phyloP scores from a whole-genome alignment of 768 basidiomycete species.

The Clavulina sp. region DNA sequence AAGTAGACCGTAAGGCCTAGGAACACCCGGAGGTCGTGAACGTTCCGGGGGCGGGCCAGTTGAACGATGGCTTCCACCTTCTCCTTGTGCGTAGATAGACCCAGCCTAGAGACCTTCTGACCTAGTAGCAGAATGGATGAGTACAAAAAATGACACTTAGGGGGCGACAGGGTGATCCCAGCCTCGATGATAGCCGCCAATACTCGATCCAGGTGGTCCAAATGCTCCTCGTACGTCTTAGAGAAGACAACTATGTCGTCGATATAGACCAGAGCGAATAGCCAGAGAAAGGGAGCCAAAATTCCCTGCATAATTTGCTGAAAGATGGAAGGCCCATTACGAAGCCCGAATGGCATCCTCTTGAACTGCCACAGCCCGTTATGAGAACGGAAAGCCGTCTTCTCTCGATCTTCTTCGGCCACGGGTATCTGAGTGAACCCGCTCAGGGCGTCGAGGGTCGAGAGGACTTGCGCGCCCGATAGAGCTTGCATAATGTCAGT shows the following conservation, averaged over 20 bases:
- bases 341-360: slow-evolving; percentile 25
- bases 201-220: slow-evolving; percentile 11
- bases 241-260: neutral
- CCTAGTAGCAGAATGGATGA: slow-evolving; percentile 22
- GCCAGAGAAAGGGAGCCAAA: slow-evolving; percentile 13
- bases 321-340: slow-evolving; percentile 24
- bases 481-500: slow-evolving; percentile 18
- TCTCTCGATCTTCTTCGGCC: slow-evolving; percentile 16
- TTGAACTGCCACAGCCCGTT: slow-evolving; percentile 25
- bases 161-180: slow-evolving; percentile 19
- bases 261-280: too few relatives aligned
- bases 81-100: slow-evolving; percentile 23
- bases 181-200: slow-evolving; percentile 18
- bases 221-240: slow-evolving; percentile 15
- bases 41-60: slow-evolving; percentile 15
- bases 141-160: slow-evolving; percentile 23
- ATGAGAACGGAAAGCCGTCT: slow-evolving; percentile 25
- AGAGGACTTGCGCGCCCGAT: slow-evolving; percentile 18
- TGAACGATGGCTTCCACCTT: slow-evolving; percentile 22
- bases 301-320: slow-evolving; percentile 26
- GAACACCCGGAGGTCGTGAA: slow-evolving; percentile 19
- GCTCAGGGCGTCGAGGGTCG: slow-evolving; percentile 22
- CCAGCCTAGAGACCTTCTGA: slow-evolving; percentile 24
- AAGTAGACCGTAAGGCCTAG: slow-evolving; percentile 26
- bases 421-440: slow-evolving; percentile 27